These are phyloP conservation scores for Fomitopsis pulvina DNA, from an alignment of 768 basidiomycete genomes.

Conservation along the genomic window DNA sequence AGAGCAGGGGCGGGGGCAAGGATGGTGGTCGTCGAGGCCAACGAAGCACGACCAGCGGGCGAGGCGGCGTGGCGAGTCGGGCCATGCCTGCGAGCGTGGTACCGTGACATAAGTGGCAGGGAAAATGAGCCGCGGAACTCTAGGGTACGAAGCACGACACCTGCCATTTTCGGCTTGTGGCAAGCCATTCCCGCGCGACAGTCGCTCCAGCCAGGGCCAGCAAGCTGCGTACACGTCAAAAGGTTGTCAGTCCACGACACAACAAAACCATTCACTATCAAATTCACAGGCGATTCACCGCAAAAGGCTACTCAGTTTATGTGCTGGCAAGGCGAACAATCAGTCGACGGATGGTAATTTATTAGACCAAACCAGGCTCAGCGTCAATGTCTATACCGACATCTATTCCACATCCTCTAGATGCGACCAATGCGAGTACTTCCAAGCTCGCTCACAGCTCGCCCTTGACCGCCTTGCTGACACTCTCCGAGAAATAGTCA, in stretches of 20 bases:
- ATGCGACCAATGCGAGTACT: neutral
- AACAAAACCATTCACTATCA: no score
- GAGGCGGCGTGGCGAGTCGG: neutral
- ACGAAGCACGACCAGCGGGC: neutral
- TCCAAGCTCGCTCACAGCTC: conserved; percentile 36
- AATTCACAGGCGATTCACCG: no score
- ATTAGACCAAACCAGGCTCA: neutral
- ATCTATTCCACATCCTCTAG: neutral
- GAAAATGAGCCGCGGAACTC: neutral
- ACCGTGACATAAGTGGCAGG: neutral
- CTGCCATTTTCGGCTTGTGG: conserved; percentile 8
- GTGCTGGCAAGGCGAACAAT: neutral
- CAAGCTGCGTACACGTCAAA: no score
- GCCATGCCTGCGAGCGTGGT: neutral
- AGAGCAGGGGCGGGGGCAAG: neutral
- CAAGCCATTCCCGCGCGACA: neutral
- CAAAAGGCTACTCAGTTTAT: no score
- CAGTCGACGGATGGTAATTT: neutral
- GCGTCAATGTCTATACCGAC: neutral
- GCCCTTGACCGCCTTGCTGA: conserved; percentile 78
- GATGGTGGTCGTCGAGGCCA: conserved; percentile 1
- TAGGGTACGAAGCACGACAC: conserved; percentile 5
- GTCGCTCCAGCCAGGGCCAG: no score
- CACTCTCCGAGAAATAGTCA: conserved; percentile 84
- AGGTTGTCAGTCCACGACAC: no score